These are phyloP conservation scores for Colletotrichum eremochloae DNA, from an alignment of 2,329 filamentous ascomycete genomes.

Conservation along the genomic window DNA sequence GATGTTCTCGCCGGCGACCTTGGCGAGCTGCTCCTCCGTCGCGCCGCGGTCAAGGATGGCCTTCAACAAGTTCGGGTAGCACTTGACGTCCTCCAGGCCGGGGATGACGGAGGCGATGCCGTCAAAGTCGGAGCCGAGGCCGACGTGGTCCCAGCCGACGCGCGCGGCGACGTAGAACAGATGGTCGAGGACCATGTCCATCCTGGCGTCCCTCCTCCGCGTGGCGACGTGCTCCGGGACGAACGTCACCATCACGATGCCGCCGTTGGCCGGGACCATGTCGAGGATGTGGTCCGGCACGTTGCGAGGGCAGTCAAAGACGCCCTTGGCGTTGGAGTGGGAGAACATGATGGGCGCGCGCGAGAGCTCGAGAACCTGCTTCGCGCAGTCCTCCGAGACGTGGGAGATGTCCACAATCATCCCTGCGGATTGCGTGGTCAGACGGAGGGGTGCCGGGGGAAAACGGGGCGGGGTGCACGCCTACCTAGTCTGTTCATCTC, in stretches of 20 bases:
- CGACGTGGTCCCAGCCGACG: constrained; percentile 54
- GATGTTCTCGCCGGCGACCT: constrained; percentile 55
- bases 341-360: constrained; percentile 51
- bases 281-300: constrained; percentile 56
- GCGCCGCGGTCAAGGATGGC: constrained; percentile 55
- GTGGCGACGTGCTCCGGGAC: constrained; percentile 47
- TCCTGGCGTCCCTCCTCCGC: constrained; percentile 44
- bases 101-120: constrained; percentile 48
- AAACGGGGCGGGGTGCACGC: too few relatives aligned
- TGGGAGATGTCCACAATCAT: constrained; percentile 52
- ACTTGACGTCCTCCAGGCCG: constrained; percentile 48
- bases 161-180: constrained; percentile 47
- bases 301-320: constrained; percentile 50
- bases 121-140: constrained; percentile 55
- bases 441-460: background rate
- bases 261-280: constrained; percentile 51
- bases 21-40: constrained; percentile 53
- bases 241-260: constrained; percentile 57
- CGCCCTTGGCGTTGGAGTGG: constrained; percentile 47
- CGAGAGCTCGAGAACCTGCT: constrained; percentile 45
- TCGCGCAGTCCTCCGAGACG: constrained; percentile 46
- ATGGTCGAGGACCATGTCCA: constrained; percentile 52
- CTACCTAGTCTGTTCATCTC: constrained; percentile 54
- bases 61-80: constrained; percentile 50
- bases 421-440: background rate